These are phyloP conservation scores for Dillenia turbinata DNA, from an alignment of 164 flowering plant species.

Conservation along the genomic window DNA sequence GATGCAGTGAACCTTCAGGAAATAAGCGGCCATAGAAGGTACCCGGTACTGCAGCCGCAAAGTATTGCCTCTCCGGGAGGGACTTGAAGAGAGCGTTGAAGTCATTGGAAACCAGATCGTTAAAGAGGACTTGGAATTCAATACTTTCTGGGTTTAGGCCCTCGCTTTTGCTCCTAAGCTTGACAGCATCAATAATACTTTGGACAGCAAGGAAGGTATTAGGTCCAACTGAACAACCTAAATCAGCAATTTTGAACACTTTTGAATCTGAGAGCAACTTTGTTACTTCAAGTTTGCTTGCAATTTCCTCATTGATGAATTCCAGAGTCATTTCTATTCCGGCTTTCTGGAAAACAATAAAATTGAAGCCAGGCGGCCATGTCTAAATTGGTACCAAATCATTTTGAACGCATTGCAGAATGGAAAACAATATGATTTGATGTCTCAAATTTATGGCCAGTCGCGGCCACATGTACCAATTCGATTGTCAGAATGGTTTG, in stretches of 20 bases:
- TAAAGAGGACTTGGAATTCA: conserved; percentile 18
- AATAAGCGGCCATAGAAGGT: conserved; percentile 10
- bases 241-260: conserved; percentile 7
- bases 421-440: too few relatives aligned
- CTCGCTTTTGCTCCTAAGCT: neutral
- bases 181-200: conserved; percentile 8
- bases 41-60: conserved; percentile 14
- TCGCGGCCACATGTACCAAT: too few relatives aligned
- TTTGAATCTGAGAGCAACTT: too few relatives aligned
- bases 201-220: conserved; percentile 16
- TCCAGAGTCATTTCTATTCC: too few relatives aligned
- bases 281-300: too few relatives aligned
- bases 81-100: conserved; percentile 19
- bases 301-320: too few relatives aligned
- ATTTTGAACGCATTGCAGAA: too few relatives aligned
- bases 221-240: conserved; percentile 25
- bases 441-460: too few relatives aligned
- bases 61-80: conserved; percentile 6
- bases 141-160: neutral
- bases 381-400: too few relatives aligned
- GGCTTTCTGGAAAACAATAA: too few relatives aligned
- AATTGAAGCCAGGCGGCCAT: too few relatives aligned
- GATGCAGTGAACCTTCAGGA: conserved; percentile 7
- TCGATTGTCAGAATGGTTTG: too few relatives aligned
- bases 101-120: conserved; percentile 14